Evolutionary conservation across 306 rosid genomes (phyloP).

Genomic region (Malus fusca): DNA sequence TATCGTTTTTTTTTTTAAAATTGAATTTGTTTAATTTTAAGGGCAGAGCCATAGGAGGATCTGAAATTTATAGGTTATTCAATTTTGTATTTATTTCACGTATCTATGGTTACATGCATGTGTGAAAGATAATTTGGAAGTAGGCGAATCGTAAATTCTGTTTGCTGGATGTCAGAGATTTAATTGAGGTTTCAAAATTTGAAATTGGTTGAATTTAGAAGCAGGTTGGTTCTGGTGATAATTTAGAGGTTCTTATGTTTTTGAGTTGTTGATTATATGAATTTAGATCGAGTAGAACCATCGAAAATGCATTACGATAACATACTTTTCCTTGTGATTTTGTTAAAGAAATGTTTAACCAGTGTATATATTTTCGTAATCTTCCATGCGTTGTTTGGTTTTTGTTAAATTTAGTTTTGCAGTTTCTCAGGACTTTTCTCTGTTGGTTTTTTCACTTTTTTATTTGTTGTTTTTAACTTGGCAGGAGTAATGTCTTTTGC

Average conservation of each 20-base stretch:
- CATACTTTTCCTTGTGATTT: background rate
- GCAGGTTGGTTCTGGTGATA: background rate
- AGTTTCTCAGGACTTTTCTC: background rate
- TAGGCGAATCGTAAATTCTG: background rate
- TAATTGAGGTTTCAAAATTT: background rate
- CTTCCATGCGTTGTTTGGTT: background rate
- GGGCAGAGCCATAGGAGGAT: background rate
- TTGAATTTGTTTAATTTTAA: background rate
- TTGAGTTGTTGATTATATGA: background rate
- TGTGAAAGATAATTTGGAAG: background rate
- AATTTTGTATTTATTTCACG: too few species aligned
- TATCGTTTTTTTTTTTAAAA: background rate
- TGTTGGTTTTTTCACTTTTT: background rate
- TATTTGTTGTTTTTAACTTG: background rate
- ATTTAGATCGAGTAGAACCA: background rate
- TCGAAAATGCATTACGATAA: too few species aligned
- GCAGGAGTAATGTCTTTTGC: slow-evolving; percentile 65
- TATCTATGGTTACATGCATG: background rate
- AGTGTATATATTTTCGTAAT: background rate
- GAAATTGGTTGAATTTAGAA: background rate
- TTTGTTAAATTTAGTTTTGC: background rate
- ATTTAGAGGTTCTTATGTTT: background rate
- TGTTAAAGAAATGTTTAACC: background rate
- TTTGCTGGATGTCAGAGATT: background rate
- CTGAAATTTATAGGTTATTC: background rate